phyloP scores from a whole-genome alignment of 306 rosid genomes.

The Fragaria nilgerrensis region DNA sequence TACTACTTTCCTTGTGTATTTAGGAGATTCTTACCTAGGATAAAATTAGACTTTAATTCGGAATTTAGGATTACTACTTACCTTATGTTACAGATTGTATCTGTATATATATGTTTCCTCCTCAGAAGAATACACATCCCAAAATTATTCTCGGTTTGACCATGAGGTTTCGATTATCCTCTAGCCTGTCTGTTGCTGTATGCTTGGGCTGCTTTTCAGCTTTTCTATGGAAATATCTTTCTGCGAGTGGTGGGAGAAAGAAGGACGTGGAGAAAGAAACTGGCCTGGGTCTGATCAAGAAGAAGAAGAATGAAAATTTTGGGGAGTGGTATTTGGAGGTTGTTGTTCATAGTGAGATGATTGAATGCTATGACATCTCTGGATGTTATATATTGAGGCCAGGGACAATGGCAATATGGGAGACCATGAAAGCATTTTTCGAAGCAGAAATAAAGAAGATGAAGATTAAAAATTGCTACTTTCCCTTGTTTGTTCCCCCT shows the following conservation, averaged over 20 bases:
- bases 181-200: neutral
- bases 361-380: conserved; percentile 85
- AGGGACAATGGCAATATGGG: conserved; percentile 86
- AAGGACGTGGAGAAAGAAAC: conserved; percentile 94
- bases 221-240: neutral
- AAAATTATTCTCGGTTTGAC: no score
- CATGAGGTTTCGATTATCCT: no score
- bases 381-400: conserved; percentile 96
- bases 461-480: conserved; percentile 86
- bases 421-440: conserved; percentile 72
- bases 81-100: no score
- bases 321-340: conserved; percentile 98
- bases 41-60: no score
- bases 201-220: neutral
- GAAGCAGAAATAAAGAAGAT: conserved; percentile 81
- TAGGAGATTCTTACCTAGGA: no score
- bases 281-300: conserved; percentile 57
- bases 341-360: conserved; percentile 84
- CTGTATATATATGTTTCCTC: no score
- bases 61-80: no score
- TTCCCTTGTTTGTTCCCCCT: conserved; percentile 81
- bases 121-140: no score
- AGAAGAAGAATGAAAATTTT: conserved; percentile 79
- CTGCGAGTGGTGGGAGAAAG: conserved; percentile 53
- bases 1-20: no score